These are phyloP conservation scores for Pseudevernia furfuracea DNA, from an alignment of 495 filamentous ascomycete species.

Conservation along the genomic window DNA sequence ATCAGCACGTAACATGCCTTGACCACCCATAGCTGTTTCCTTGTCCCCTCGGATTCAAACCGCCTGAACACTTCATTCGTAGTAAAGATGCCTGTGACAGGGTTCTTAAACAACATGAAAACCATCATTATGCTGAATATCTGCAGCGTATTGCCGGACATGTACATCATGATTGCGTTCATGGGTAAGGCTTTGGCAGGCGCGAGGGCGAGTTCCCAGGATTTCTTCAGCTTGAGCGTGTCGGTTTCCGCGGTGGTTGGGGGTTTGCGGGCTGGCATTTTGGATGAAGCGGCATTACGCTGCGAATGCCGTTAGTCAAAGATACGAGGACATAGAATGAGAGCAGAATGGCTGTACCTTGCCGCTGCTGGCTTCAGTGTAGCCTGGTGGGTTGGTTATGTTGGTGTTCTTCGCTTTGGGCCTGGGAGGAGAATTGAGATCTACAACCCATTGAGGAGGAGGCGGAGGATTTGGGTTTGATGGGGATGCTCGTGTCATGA, in stretches of 20 bases:
- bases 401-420: constrained; percentile 48
- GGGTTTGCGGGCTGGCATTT: constrained; percentile 45
- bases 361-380: constrained; percentile 48
- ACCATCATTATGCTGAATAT: constrained; percentile 99
- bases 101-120: constrained; percentile 96
- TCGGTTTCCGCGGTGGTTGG: constrained; percentile 78
- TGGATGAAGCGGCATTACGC: constrained; percentile 31
- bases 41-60: constrained; percentile 80
- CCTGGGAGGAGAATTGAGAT: constrained; percentile 61
- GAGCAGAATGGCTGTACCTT: constrained; percentile 41
- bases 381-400: constrained; percentile 83
- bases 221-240: constrained; percentile 92
- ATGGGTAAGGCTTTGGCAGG: constrained; percentile 93
- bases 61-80: constrained; percentile 76
- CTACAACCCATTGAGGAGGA: constrained; percentile 70
- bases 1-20: constrained; percentile 81
- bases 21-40: constrained; percentile 60
- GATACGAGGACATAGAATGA: constrained; percentile 1
- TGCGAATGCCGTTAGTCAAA: constrained; percentile 35
- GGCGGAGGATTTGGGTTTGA: constrained; percentile 44
- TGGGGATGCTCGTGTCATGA: background rate
- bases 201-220: constrained; percentile 94
- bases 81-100: constrained; percentile 71
- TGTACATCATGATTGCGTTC: constrained; percentile 99
- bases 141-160: constrained; percentile 97